phyloP scores from a whole-genome alignment of 805 yeast genomes.

The Saturnispora halmiae region DNA sequence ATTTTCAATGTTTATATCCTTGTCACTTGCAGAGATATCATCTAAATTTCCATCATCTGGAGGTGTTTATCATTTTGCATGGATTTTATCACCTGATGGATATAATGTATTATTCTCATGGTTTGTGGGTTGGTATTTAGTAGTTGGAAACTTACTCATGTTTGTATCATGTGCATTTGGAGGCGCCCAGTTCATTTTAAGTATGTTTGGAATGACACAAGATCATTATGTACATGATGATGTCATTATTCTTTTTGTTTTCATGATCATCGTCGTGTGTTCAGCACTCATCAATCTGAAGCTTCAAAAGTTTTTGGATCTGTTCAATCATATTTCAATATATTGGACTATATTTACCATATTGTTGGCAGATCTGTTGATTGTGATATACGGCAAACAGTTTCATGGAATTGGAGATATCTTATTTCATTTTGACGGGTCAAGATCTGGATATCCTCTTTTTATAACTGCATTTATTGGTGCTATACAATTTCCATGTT shows the following conservation, averaged over 20 bases:
- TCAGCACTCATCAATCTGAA: slow-evolving; percentile 58
- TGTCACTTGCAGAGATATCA: slow-evolving; percentile 68
- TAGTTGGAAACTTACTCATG: slow-evolving; percentile 73
- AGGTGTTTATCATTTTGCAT: slow-evolving; percentile 69
- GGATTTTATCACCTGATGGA: slow-evolving; percentile 51
- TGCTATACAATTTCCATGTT: slow-evolving; percentile 70
- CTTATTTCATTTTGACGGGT: slow-evolving; percentile 58
- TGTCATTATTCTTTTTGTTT: slow-evolving; percentile 47
- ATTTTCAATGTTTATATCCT: slow-evolving; percentile 54
- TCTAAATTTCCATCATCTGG: slow-evolving; percentile 73
- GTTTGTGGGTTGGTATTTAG: slow-evolving; percentile 70
- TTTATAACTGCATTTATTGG: slow-evolving; percentile 69
- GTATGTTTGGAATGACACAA: slow-evolving; percentile 55
- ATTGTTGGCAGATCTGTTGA: slow-evolving; percentile 52
- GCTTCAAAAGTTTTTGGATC: slow-evolving; percentile 51
- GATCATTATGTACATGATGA: slow-evolving; percentile 49
- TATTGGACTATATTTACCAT: slow-evolving; percentile 69
- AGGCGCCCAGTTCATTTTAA: slow-evolving; percentile 64
- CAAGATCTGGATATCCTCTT: slow-evolving; percentile 69
- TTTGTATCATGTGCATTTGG: slow-evolving; percentile 65
- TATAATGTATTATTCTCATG: slow-evolving; percentile 56
- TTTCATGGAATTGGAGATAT: slow-evolving; percentile 54
- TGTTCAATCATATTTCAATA: slow-evolving; percentile 59
- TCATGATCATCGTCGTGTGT: slow-evolving; percentile 43
- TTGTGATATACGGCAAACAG: slow-evolving; percentile 47